Base-by-base conservation (phyloP, 2,329 filamentous ascomycete genomes). In the Fusarium oligoseptatum region DNA sequence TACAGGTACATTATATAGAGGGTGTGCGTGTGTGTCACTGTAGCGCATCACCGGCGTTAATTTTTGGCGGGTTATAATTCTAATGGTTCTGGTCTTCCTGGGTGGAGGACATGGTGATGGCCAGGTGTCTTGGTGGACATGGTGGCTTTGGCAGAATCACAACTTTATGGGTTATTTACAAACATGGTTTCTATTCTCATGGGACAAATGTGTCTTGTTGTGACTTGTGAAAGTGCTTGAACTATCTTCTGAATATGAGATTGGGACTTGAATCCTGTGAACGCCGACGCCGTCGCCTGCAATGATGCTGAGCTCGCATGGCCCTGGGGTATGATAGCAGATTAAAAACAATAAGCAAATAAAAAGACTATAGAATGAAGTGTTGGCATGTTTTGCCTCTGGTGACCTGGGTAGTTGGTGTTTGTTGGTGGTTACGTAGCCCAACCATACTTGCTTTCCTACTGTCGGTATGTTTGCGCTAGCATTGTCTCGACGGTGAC, bases 401-500 rank as follows among this genome's bases (percentile, higher is more conserved):
- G 22, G 7, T 10, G 17, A 57, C 14, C 24, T 43, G 50, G 12
- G 41, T 20, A 29, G 27, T 6, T 37, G 20, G n/a, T 34, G 36
- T 17, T 60, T 34, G 36, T 17, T 60, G 15, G 14, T 52, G 50
- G 48, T 68, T 34, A 72, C 29, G 60, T 52, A 24, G 62, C 57
- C 74, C 71, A 78, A 32, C 68, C 70, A 60, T 73, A 76, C 37
- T 66, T 61, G 57, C 68, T 69, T 60, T 68, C 64, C 71, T 78
- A 76, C 57, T 73, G 77, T 61, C 67, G 68, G 55, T 74, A 70
- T n/a, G 76, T 72, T 68, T 80, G 69, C n/a, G 71, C 72, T 37
- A 81, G 66, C 32, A 75, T 64, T n/a, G 78, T 81, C 60, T 80
- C 74, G 9, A 80, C 65, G 14, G 68, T 72, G 58, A 81, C 76